phyloP scores from a whole-genome alignment of 768 basidiomycete species.

The Kwoniella pini region DNA sequence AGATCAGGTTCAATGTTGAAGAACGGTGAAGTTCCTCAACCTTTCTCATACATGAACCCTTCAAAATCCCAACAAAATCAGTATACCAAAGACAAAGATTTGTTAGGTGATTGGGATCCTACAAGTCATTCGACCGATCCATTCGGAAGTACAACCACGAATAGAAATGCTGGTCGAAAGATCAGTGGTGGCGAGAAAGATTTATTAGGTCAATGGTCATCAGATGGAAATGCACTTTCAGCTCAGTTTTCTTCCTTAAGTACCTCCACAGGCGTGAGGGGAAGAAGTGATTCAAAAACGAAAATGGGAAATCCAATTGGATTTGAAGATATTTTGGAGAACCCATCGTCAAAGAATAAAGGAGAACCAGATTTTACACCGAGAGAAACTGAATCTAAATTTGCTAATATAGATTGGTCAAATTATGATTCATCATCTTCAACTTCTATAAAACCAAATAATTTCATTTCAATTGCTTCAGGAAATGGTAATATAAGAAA shows the following conservation, averaged over 20 bases:
- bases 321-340: constrained; percentile 31
- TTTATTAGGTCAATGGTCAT: constrained; percentile 33
- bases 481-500: neutral
- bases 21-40: constrained; percentile 20
- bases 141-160: neutral
- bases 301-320: neutral
- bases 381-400: constrained; percentile 31
- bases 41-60: constrained; percentile 18
- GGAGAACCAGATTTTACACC: constrained; percentile 28
- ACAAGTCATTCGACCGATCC: neutral
- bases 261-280: constrained; percentile 9
- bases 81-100: constrained; percentile 2
- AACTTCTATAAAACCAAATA: neutral
- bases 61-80: neutral
- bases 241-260: constrained; percentile 25
- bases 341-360: constrained; percentile 1
- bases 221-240: constrained; percentile 30
- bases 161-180: neutral
- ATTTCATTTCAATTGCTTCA: constrained; percentile 1
- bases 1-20: constrained; percentile 15
- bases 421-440: constrained; percentile 1
- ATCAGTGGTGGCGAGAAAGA: constrained; percentile 19
- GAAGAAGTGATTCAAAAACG: constrained; percentile 28
- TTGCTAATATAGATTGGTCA: constrained; percentile 22
- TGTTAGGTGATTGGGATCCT: constrained; percentile 19